A percentile compares a stretch with the other conserved stretches of the same genome.
phyloP scores from a whole-genome alignment of 1,284 basidiomycete species.

The Wallemia hederae region DNA sequence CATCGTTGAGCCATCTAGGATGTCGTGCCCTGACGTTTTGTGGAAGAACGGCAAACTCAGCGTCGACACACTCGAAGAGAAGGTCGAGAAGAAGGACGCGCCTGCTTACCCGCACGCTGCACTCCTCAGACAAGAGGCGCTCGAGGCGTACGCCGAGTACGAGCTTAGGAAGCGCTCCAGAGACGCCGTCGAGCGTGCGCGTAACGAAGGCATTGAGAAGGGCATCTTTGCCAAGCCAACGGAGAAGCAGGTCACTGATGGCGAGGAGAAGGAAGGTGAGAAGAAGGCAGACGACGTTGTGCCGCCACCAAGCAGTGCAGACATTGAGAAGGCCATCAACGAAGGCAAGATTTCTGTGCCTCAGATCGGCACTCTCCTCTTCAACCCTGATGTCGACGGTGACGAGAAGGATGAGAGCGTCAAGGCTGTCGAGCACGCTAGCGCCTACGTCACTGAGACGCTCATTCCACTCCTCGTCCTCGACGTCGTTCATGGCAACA shows the following conservation, averaged over 20 bases:
- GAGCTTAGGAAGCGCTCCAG: not conserved
- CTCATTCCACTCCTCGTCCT: conserved; percentile 21
- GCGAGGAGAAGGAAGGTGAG: conserved; percentile 5
- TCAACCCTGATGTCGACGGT: conserved; percentile 12
- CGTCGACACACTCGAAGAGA: not conserved
- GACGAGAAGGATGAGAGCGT: conserved; percentile 22
- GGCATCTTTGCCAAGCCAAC: not conserved
- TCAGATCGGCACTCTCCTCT: conserved; percentile 2
- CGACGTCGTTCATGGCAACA: conserved; percentile 21
- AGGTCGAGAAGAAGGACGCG: not conserved
- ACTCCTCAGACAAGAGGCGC: not conserved
- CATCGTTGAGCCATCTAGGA: not conserved
- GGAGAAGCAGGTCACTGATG: not conserved
- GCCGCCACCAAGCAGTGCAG: not conserved
- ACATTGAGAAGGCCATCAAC: not conserved
- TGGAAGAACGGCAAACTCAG: not conserved
- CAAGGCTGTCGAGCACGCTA: conserved; percentile 24
- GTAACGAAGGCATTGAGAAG: not conserved
- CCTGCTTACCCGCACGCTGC: not conserved
- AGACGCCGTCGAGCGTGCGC: not conserved
- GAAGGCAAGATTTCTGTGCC: not conserved
- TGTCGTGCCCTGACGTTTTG: not conserved
- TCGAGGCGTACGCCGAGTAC: not conserved
- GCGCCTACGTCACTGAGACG: conserved; percentile 20
- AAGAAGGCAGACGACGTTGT: not conserved